phyloP scores from a whole-genome alignment of 2,329 filamentous ascomycete species.

The Fusarium subglutinans region DNA sequence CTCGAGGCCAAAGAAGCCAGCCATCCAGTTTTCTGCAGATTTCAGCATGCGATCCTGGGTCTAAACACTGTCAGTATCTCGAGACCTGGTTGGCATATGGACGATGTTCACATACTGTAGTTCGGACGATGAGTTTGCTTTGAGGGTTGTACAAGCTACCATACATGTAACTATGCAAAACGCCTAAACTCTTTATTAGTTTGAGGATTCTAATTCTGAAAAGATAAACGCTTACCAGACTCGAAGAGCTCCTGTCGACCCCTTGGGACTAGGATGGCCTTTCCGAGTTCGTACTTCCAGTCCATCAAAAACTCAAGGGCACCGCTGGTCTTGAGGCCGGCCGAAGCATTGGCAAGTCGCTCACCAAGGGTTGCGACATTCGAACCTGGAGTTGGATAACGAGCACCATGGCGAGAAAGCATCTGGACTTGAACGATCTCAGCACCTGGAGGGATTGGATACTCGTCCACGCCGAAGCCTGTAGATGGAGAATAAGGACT shows the following conservation, averaged over 20 bases:
- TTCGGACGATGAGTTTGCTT: conserved; percentile 77
- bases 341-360: conserved; percentile 64
- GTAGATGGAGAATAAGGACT: conserved; percentile 76
- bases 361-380: conserved; percentile 65
- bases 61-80: conserved; percentile 41
- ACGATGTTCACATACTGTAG: conserved; percentile 58
- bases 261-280: conserved; percentile 76
- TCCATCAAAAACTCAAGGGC: conserved; percentile 71
- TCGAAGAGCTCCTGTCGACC: conserved; percentile 79
- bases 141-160: conserved; percentile 75
- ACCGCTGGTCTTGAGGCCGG: conserved; percentile 65
- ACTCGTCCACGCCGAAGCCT: conserved; percentile 79
- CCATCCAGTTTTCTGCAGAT: conserved; percentile 79
- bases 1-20: conserved; percentile 80
- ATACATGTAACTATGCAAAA: conserved; percentile 78
- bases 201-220: background rate
- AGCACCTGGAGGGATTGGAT: conserved; percentile 70
- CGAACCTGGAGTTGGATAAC: conserved; percentile 73
- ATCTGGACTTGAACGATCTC: conserved; percentile 77
- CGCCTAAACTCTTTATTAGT: conserved; percentile 52
- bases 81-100: too few species aligned
- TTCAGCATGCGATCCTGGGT: conserved; percentile 82
- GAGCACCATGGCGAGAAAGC: conserved; percentile 76
- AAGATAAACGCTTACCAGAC: conserved; percentile 53
- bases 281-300: conserved; percentile 75